Evolutionary conservation across 257 asterid genomes (phyloP).

Genomic region (Ballota nigra): DNA sequence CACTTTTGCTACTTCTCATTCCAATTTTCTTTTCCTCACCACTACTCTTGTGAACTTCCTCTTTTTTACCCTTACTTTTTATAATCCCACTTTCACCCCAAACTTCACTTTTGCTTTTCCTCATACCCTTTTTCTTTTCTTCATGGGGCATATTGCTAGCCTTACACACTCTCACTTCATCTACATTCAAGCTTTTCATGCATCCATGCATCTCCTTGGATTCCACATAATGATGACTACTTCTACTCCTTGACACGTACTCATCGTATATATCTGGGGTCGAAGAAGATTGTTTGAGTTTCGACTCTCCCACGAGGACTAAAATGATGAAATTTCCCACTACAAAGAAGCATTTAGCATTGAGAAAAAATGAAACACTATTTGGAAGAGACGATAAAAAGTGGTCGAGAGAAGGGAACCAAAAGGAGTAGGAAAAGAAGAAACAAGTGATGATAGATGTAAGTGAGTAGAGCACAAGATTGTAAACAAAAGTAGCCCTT

Average conservation of each 20-base stretch:
- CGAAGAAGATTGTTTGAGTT: constrained; percentile 15
- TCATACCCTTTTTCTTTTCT: constrained; percentile 25
- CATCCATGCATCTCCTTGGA: neutral
- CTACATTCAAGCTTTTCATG: constrained; percentile 6
- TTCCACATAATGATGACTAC: neutral
- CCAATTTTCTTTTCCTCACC: constrained; percentile 16
- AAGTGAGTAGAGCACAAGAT: constrained; percentile 49
- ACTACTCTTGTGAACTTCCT: neutral
- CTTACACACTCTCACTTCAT: constrained; percentile 18
- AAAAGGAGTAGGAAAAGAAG: constrained; percentile 37
- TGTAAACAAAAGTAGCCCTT: constrained; percentile 41
- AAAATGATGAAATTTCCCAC: constrained; percentile 39
- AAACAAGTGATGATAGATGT: constrained; percentile 47
- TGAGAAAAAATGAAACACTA: constrained; percentile 16
- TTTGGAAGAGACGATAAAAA: constrained; percentile 7
- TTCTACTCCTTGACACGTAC: constrained; percentile 36
- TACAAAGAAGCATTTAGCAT: constrained; percentile 36
- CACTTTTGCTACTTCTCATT: constrained; percentile 31
- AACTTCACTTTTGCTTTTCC: constrained; percentile 32
- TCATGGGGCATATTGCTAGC: constrained; percentile 2
- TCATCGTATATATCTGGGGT: constrained; percentile 38
- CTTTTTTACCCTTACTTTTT: constrained; percentile 9
- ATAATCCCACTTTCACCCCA: constrained; percentile 31
- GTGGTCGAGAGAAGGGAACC: constrained; percentile 29
- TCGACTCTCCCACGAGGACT: constrained; percentile 37